These are phyloP conservation scores for Eucalyptus pauciflora DNA, from an alignment of 345 rosid genomes.

Conservation along the genomic window DNA sequence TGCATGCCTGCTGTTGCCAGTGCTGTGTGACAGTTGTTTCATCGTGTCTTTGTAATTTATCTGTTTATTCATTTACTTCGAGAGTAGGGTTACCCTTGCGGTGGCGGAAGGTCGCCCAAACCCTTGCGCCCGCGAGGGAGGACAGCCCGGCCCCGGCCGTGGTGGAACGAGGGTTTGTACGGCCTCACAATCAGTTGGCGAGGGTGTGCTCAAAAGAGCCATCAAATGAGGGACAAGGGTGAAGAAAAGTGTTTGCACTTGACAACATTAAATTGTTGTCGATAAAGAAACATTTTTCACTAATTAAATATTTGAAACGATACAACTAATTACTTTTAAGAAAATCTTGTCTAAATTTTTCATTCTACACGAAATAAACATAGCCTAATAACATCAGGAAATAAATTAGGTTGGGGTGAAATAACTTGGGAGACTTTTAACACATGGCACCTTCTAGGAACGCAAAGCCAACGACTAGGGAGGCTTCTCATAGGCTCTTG, in stretches of 20 bases:
- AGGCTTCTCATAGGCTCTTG: not conserved
- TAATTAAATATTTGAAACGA: not conserved
- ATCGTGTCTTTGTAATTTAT: not conserved
- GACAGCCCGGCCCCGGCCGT: not conserved
- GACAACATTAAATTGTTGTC: not conserved
- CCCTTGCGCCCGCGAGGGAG: not conserved
- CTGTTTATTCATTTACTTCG: not conserved
- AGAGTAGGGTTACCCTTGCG: not conserved
- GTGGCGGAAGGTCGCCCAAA: not conserved
- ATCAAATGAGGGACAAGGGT: not conserved
- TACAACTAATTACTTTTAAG: not conserved
- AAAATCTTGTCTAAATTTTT: not conserved
- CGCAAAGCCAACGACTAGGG: not conserved
- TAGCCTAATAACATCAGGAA: rapidly evolving
- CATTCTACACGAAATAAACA: not conserved
- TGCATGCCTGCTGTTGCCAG: not conserved
- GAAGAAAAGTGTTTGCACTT: not conserved
- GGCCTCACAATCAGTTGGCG: not conserved
- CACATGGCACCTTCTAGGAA: not conserved
- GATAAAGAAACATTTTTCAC: not conserved
- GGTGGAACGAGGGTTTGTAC: not conserved
- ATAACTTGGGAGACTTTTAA: not conserved
- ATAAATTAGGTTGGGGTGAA: not conserved
- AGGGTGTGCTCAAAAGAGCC: not conserved
- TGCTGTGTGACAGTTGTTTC: not conserved